Percentiles rank a stretch among this genome's conserved stretches.
Conservation (phyloP, 2,329 filamentous ascomycete species). For the Rugonectria rugulosa region DNA sequence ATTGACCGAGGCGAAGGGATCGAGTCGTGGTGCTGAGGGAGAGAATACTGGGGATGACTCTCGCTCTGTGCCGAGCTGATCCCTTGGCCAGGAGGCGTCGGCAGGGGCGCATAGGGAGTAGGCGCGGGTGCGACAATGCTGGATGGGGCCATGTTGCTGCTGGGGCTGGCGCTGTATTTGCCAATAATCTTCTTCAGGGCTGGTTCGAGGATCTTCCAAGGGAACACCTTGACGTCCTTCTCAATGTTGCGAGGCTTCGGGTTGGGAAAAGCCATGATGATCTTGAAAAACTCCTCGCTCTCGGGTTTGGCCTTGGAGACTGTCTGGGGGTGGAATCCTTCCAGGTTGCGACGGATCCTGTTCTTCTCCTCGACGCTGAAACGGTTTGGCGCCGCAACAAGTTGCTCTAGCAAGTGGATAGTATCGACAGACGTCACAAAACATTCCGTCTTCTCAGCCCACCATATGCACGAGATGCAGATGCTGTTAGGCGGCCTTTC, state of each 20-base stretch:
- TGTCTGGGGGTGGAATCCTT: constrained; percentile 90
- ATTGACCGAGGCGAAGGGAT: constrained; percentile 62
- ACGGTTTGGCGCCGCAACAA: constrained; percentile 76
- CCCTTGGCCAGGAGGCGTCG: constrained; percentile 53
- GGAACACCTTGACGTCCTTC: constrained; percentile 98
- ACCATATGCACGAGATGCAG: constrained; percentile 97
- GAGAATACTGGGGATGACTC: constrained; percentile 47
- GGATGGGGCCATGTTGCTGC: constrained; percentile 47
- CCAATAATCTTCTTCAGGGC: constrained; percentile 98
- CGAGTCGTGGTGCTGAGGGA: constrained; percentile 56
- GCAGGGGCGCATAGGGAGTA: constrained; percentile 52
- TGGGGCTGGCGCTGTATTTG: constrained; percentile 77
- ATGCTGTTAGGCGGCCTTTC: constrained; percentile 85
- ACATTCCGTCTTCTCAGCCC: constrained; percentile 89
- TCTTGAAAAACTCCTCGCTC: constrained; percentile 97
- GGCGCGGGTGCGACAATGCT: constrained; percentile 52
- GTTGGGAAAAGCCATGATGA: constrained; percentile 96
- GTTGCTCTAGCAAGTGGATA: constrained; percentile 90
- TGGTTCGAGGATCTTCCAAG: constrained; percentile 87
- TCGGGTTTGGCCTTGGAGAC: constrained; percentile 93
- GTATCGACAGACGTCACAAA: constrained; percentile 98
- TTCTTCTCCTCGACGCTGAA: constrained; percentile 99
- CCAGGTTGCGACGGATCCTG: constrained; percentile 91
- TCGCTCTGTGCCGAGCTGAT: constrained; percentile 45
- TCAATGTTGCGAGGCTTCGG: constrained; percentile 98